Evolutionary conservation across 176 grass and related monocot genomes (phyloP).

Genomic region (Zoysia japonica): DNA sequence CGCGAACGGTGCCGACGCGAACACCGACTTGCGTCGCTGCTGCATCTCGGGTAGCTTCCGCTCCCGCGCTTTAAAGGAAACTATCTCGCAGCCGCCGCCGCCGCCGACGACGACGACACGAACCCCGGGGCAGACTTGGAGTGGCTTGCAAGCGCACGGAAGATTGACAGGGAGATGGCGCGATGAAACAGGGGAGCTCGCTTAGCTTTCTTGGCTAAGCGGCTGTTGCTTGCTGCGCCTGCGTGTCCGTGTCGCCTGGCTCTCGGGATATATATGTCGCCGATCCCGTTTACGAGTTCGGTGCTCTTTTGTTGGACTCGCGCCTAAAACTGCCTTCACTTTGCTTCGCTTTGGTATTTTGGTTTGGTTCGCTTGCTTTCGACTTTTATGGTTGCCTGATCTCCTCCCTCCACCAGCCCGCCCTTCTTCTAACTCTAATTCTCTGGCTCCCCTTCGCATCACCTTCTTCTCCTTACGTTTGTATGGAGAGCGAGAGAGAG

Average conservation of each 20-base stretch:
- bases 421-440: conserved; percentile 6
- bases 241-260: conserved; percentile 46
- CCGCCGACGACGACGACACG: too few species aligned
- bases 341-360: conserved; percentile 65
- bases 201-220: conserved; percentile 12
- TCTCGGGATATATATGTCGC: conserved; percentile 40
- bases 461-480: background rate
- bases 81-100: background rate
- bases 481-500: background rate
- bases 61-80: conserved; percentile 29
- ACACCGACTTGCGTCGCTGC: conserved; percentile 80
- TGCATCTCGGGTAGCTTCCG: conserved; percentile 47
- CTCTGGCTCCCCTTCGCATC: conserved; percentile 29
- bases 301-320: conserved; percentile 32
- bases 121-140: too few species aligned
- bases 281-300: conserved; percentile 50
- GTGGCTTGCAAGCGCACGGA: conserved; percentile 34
- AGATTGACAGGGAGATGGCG: background rate
- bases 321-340: conserved; percentile 26
- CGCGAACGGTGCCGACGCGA: conserved; percentile 53
- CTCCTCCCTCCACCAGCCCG: conserved; percentile 42
- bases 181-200: conserved; percentile 20
- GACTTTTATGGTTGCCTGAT: conserved; percentile 55
- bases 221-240: conserved; percentile 12
- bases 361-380: conserved; percentile 62